Base-by-base conservation (phyloP, 2,329 filamentous ascomycete species). In the Aspergillus arachidicola region DNA sequence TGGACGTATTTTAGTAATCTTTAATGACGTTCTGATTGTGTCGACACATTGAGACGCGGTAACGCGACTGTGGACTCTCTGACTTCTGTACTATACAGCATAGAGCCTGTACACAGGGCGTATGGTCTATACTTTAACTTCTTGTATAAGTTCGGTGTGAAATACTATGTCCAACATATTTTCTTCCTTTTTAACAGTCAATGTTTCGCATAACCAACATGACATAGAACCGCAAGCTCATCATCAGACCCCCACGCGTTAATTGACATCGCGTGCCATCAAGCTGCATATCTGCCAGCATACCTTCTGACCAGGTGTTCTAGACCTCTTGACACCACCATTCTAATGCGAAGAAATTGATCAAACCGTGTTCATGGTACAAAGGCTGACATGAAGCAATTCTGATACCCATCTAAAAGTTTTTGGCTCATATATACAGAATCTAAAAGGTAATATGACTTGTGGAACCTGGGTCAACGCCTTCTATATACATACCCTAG, bases 391-490 rank as follows among this genome's bases (percentile, higher is more conserved):
- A 16, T 48, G 26, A 10, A 10, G 16, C 26, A 28, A 19, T 28
- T 30, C 10, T 6, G 16, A 34, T 32, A 19, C 12, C 28, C 48
- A 51, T 32, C 48, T 51, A 34, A 51, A 34, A 28, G 28, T 32
- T 57, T 51, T 41, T 58, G 34, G 32, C 36, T 63, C 53, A 60
- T 68, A 68, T 68, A 53, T 64, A 67, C 59, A 61, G 26, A 58
- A 48, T 38, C 45, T 66, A 63, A 60, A 66, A 45, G 53, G 41
- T 56, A 62, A 57, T n/a, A 54, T 45, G 50, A 61, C 60, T 55
- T 57, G 58, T 46, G 41, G 51, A 63, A 50, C 51, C 46, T 59
- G 55, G 51, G 59, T 46, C 53, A 68, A 71, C 68, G 69, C 68
- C 65, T 50, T 61, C 48, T 64, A 68, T 70, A 53, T 66, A 68